Evolutionary conservation across 2,329 filamentous ascomycete species (phyloP).

Genomic region (Monilinia fructigena): DNA sequence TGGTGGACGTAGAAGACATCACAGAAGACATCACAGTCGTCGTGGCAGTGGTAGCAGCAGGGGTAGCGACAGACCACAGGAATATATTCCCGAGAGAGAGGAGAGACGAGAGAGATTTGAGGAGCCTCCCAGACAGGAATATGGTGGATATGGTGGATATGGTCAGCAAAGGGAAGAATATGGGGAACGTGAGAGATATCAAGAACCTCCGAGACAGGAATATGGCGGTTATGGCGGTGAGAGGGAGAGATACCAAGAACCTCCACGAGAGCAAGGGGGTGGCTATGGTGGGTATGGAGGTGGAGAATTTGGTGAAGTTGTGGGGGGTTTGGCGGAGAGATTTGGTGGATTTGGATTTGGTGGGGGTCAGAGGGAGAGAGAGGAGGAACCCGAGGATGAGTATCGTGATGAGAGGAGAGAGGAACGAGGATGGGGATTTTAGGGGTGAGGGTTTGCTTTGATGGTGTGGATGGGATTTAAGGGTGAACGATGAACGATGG

Average conservation of each 20-base stretch:
- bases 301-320: slow-evolving; percentile 12
- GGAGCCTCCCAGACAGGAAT: slow-evolving; percentile 26
- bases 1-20: slow-evolving; percentile 35
- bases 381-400: slow-evolving; percentile 8
- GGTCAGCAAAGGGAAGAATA: slow-evolving; percentile 15
- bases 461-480: not conserved
- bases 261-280: slow-evolving; percentile 21
- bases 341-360: slow-evolving; percentile 19
- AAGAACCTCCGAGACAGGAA: slow-evolving; percentile 26
- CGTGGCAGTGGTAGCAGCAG: slow-evolving; percentile 26
- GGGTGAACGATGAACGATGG: not conserved
- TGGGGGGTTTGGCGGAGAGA: slow-evolving; percentile 24
- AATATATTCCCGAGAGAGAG: slow-evolving; percentile 23
- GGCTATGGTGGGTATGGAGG: slow-evolving; percentile 23
- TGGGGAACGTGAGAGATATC: slow-evolving; percentile 21
- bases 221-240: slow-evolving; percentile 4
- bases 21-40: slow-evolving; percentile 34
- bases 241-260: slow-evolving; percentile 1
- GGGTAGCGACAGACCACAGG: slow-evolving; percentile 26
- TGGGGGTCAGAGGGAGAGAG: slow-evolving; percentile 8
- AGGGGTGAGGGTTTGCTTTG: not conserved
- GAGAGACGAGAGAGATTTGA: slow-evolving; percentile 23
- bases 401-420: slow-evolving; percentile 47
- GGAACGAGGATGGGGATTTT: slow-evolving; percentile 11
- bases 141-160: slow-evolving; percentile 23